A percentile compares a stretch with the other conserved stretches of the same genome.
Conservation (phyloP, 2,329 filamentous ascomycete genomes). For the Aureobasidium vineae region DNA sequence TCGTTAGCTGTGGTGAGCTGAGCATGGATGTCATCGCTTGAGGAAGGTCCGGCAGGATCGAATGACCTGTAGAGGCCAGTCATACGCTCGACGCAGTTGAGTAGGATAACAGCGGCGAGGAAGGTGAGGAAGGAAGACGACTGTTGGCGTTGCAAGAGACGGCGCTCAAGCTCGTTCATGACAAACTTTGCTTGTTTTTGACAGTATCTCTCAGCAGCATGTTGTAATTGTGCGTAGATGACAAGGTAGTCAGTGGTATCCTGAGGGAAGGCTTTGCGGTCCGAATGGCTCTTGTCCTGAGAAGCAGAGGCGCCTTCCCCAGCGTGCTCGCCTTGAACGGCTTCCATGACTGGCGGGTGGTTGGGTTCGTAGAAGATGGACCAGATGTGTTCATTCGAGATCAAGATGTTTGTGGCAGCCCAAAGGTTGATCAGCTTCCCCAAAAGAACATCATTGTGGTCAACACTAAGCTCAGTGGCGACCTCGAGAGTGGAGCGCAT, state of each 20-base stretch:
- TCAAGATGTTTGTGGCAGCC: constrained; percentile 56
- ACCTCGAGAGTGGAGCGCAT: constrained; percentile 50
- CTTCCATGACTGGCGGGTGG: constrained; percentile 27
- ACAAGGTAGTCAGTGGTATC: constrained; percentile 42
- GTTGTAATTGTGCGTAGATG: constrained; percentile 55
- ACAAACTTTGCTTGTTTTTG: constrained; percentile 53
- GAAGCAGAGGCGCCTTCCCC: not conserved
- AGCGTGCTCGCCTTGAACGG: constrained; percentile 4
- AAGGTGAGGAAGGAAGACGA: constrained; percentile 59
- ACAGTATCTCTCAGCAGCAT: constrained; percentile 56
- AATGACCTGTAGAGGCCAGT: constrained; percentile 53
- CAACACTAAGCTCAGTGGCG: constrained; percentile 25
- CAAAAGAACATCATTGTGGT: constrained; percentile 46
- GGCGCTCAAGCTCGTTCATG: constrained; percentile 60
- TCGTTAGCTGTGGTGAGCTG: constrained; percentile 11
- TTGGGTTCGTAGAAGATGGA: constrained; percentile 24
- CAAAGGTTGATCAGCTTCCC: constrained; percentile 56
- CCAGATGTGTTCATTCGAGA: constrained; percentile 32
- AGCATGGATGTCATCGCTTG: constrained; percentile 6
- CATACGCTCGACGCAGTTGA: constrained; percentile 60
- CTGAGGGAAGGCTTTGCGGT: constrained; percentile 8
- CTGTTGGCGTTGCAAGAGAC: constrained; percentile 58
- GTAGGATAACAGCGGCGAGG: constrained; percentile 57
- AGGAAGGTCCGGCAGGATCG: constrained; percentile 24
- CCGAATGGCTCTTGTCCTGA: constrained; percentile 34